A percentile compares a stretch with the other conserved stretches of the same genome.
These are phyloP conservation scores for Fusarium sp. DNA, from an alignment of 2,329 filamentous ascomycete species.

Conservation along the genomic window DNA sequence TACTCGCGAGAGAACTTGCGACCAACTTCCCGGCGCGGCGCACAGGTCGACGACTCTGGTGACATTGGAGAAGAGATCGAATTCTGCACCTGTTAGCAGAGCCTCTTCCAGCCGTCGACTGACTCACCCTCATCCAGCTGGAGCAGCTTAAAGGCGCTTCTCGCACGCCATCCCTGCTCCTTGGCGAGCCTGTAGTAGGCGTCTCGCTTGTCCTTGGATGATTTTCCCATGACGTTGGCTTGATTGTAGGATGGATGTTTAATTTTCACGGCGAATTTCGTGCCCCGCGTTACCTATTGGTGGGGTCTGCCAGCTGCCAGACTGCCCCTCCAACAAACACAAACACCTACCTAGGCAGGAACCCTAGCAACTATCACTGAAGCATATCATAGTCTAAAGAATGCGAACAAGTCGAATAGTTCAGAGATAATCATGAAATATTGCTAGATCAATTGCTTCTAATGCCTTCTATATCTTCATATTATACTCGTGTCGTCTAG, in stretches of 20 bases:
- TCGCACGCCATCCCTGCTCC: slow-evolving; percentile 97
- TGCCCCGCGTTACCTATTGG: slow-evolving; percentile 40
- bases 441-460: neutral
- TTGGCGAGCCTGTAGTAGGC: slow-evolving; percentile 98
- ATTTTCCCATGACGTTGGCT: slow-evolving; percentile 80
- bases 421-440: neutral
- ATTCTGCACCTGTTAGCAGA: slow-evolving; percentile 67
- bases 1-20: slow-evolving; percentile 92
- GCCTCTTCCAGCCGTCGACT: neutral
- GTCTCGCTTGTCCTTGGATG: slow-evolving; percentile 98
- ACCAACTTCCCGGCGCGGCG: slow-evolving; percentile 96
- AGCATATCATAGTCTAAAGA: neutral
- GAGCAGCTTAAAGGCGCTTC: slow-evolving; percentile 95
- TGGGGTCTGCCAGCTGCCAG: slow-evolving; percentile 24
- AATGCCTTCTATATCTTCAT: neutral
- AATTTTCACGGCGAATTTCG: slow-evolving; percentile 38
- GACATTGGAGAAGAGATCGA: slow-evolving; percentile 90
- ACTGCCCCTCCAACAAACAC: neutral
- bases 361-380: neutral
- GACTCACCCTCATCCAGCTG: slow-evolving; percentile 83
- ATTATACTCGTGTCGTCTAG: neutral
- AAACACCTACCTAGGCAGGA: neutral
- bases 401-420: neutral
- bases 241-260: slow-evolving; percentile 15
- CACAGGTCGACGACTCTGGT: slow-evolving; percentile 95